A percentile compares a stretch with the other conserved stretches of the same genome.
These are phyloP conservation scores for Epichloe glyceriae DNA, from an alignment of 2,329 filamentous ascomycete species.

Conservation along the genomic window DNA sequence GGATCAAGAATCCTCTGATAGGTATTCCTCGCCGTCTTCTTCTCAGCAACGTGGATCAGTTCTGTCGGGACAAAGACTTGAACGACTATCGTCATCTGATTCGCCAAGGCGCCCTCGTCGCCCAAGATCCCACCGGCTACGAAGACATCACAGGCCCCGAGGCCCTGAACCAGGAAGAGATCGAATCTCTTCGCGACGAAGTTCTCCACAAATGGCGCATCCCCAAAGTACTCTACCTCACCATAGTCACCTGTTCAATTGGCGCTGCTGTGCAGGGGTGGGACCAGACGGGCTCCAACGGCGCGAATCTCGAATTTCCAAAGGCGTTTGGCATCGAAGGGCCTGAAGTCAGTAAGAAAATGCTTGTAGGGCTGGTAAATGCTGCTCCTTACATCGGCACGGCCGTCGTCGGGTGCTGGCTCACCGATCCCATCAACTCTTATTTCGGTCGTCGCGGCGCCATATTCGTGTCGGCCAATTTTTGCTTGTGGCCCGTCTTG, in stretches of 20 bases:
- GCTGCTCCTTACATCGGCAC: slow-evolving; percentile 38
- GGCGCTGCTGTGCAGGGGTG: slow-evolving; percentile 59
- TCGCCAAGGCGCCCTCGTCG: slow-evolving; percentile 58
- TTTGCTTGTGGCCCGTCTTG: slow-evolving; percentile 57
- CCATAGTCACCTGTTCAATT: slow-evolving; percentile 54
- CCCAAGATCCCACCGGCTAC: slow-evolving; percentile 52
- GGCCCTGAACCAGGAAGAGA: slow-evolving; percentile 46
- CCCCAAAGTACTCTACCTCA: slow-evolving; percentile 49
- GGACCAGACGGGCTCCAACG: slow-evolving; percentile 54
- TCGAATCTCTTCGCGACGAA: slow-evolving; percentile 46
- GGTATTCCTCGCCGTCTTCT: slow-evolving; percentile 39
- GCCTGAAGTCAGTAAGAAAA: slow-evolving; percentile 21
- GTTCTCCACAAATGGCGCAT: slow-evolving; percentile 55
- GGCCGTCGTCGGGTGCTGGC: slow-evolving; percentile 44
- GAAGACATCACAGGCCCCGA: slow-evolving; percentile 45
- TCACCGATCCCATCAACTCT: slow-evolving; percentile 48
- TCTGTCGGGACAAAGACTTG: slow-evolving; percentile 47
- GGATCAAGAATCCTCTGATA: slow-evolving; percentile 35
- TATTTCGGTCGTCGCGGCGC: slow-evolving; percentile 30
- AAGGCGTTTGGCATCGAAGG: slow-evolving; percentile 31
- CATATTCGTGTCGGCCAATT: slow-evolving; percentile 63
- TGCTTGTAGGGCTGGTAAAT: slow-evolving; percentile 57
- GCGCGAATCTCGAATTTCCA: slow-evolving; percentile 50
- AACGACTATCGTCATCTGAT: slow-evolving; percentile 44
- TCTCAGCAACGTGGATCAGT: slow-evolving; percentile 43